phyloP scores from a whole-genome alignment of 495 filamentous ascomycete species.

The Pyrenopolyporus hunteri region DNA sequence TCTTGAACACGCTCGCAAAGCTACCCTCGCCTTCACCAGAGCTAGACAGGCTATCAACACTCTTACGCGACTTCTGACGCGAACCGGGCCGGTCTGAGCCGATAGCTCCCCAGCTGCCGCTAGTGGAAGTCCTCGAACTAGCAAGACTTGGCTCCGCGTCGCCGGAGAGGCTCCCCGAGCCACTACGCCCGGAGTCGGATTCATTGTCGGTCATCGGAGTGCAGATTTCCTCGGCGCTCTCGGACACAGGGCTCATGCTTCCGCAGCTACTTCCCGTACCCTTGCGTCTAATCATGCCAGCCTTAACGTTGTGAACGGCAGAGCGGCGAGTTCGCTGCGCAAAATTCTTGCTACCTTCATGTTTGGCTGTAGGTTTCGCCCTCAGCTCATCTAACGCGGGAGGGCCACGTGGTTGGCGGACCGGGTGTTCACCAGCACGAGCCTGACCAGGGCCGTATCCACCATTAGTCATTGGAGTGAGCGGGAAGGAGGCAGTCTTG shows the following conservation, averaged over 20 bases:
- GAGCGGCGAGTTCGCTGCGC: constrained; percentile 89
- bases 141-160: constrained; percentile 71
- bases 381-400: constrained; percentile 90
- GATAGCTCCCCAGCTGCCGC: constrained; percentile 74
- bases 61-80: constrained; percentile 67
- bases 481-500: constrained; percentile 77
- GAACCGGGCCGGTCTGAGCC: constrained; percentile 75
- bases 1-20: constrained; percentile 66
- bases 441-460: constrained; percentile 93
- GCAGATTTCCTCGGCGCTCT: constrained; percentile 74
- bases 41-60: constrained; percentile 64
- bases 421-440: constrained; percentile 91
- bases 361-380: constrained; percentile 87
- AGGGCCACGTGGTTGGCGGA: constrained; percentile 91
- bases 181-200: constrained; percentile 76
- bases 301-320: constrained; percentile 89
- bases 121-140: constrained; percentile 77
- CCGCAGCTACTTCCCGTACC: constrained; percentile 67
- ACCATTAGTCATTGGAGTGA: constrained; percentile 76
- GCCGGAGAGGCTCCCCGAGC: constrained; percentile 80
- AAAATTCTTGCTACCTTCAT: constrained; percentile 99
- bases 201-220: constrained; percentile 76
- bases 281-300: constrained; percentile 84
- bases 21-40: constrained; percentile 58
- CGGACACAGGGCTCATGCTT: constrained; percentile 87